Conservation (phyloP, 2,329 filamentous ascomycete species). For the Colletotrichum shisoi region DNA sequence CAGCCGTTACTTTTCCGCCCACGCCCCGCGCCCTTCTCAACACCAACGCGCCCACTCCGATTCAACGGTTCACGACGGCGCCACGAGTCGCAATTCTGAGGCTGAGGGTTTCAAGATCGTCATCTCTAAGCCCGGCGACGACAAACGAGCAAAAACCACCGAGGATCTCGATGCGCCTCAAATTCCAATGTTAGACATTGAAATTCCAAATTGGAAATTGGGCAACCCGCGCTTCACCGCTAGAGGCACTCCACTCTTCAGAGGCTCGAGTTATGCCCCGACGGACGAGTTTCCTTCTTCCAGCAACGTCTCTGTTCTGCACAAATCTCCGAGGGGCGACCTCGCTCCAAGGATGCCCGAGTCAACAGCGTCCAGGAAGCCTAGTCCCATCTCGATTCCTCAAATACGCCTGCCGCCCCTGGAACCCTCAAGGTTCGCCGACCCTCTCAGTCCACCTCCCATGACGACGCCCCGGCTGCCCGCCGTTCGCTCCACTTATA, state of each 20-base stretch:
- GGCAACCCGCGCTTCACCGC: slow-evolving; percentile 82
- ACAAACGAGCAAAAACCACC: slow-evolving; percentile 67
- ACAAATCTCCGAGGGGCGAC: slow-evolving; percentile 49
- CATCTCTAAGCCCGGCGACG: slow-evolving; percentile 74
- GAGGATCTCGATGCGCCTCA: slow-evolving; percentile 60
- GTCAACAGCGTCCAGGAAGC: slow-evolving; percentile 47
- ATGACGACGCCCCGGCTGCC: slow-evolving; percentile 51
- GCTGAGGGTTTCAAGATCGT: slow-evolving; percentile 79
- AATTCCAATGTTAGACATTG: slow-evolving; percentile 70
- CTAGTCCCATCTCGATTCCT: slow-evolving; percentile 52
- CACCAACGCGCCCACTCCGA: slow-evolving; percentile 76
- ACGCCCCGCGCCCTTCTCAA: slow-evolving; percentile 44
- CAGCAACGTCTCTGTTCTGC: slow-evolving; percentile 63
- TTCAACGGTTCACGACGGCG: slow-evolving; percentile 74
- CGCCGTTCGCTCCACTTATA: slow-evolving; percentile 56
- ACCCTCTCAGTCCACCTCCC: slow-evolving; percentile 35
- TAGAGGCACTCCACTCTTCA: slow-evolving; percentile 77
- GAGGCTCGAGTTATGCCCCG: slow-evolving; percentile 81
- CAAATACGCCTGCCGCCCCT: slow-evolving; percentile 45
- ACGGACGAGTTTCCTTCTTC: slow-evolving; percentile 72
- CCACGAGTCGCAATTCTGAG: slow-evolving; percentile 61
- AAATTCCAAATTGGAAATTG: slow-evolving; percentile 84
- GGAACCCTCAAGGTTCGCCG: slow-evolving; percentile 41
- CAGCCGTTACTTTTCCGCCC: slow-evolving; percentile 48
- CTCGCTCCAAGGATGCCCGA: slow-evolving; percentile 46